Percentiles rank a stretch among this genome's conserved stretches.
Evolutionary conservation across 331 rosid species (phyloP).

Genomic region (Prunus yedoensis): DNA sequence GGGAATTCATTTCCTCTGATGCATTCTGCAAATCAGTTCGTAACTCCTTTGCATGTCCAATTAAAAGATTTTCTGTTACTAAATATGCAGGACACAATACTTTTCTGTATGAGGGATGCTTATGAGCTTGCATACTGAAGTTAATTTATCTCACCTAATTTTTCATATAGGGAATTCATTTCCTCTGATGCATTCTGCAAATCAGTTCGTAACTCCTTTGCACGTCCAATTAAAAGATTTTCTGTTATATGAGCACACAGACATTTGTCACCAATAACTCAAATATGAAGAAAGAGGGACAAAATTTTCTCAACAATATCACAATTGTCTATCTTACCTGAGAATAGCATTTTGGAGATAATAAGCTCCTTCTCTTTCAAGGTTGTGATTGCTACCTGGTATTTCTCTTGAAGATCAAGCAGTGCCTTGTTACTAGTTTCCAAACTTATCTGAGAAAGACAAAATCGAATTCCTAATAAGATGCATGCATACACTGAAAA

Average conservation of each 20-base stretch:
- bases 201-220: constrained; percentile 70
- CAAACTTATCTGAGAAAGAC: constrained; percentile 48
- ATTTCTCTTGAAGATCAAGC: constrained; percentile 68
- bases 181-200: constrained; percentile 74
- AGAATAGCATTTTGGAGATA: constrained; percentile 62
- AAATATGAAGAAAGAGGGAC: background rate
- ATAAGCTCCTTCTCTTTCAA: constrained; percentile 70
- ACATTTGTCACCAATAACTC: background rate
- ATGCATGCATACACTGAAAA: constrained; percentile 21
- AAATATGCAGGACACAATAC: background rate
- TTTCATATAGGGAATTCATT: constrained; percentile 52
- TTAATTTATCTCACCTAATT: constrained; percentile 51
- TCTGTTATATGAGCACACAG: constrained; percentile 47
- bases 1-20: constrained; percentile 57
- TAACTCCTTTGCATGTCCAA: constrained; percentile 77
- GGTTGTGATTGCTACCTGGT: constrained; percentile 46
- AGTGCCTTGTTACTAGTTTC: constrained; percentile 52
- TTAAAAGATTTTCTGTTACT: constrained; percentile 62
- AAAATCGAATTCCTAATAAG: background rate
- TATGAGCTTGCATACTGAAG: background rate
- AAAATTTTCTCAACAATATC: background rate
- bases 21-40: constrained; percentile 69
- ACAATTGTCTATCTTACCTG: constrained; percentile 51
- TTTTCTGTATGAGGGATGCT: background rate
- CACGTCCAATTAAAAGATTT: constrained; percentile 68